These are phyloP conservation scores for Candida methanosorbosa DNA, from an alignment of 805 yeast species.

Conservation along the genomic window DNA sequence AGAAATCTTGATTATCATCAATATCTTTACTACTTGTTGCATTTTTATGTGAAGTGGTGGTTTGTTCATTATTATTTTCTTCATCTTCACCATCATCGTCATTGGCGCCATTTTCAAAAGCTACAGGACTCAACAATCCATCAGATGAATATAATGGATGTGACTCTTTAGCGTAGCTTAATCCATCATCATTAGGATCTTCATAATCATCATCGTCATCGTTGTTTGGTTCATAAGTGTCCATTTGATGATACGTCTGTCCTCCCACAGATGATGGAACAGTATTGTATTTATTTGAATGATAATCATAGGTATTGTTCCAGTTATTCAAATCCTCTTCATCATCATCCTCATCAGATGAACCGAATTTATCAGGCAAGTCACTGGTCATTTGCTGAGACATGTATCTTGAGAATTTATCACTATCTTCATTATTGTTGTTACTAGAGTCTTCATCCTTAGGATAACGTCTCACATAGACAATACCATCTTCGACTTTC, in stretches of 20 bases:
- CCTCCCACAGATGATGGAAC: slow-evolving; percentile 21
- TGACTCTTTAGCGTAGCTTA: slow-evolving; percentile 53
- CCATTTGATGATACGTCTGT: slow-evolving; percentile 26
- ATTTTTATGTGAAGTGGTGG: too few species aligned
- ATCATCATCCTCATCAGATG: slow-evolving; percentile 51
- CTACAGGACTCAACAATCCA: slow-evolving; percentile 18
- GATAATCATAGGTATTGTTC: slow-evolving; percentile 1
- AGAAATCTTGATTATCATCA: not conserved
- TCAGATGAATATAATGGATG: slow-evolving; percentile 53
- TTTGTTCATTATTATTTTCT: not conserved
- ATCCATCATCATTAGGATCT: slow-evolving; percentile 79
- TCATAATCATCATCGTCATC: slow-evolving; percentile 60
- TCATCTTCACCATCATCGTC: not conserved
- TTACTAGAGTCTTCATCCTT: slow-evolving; percentile 18
- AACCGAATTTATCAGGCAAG: slow-evolving; percentile 37
- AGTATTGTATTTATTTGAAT: not conserved
- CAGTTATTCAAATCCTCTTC: slow-evolving; percentile 21
- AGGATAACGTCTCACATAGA: slow-evolving; percentile 10
- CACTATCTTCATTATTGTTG: slow-evolving; percentile 25
- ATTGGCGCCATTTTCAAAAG: slow-evolving; percentile 5
- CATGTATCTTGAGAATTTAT: slow-evolving; percentile 65
- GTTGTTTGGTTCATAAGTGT: slow-evolving; percentile 14
- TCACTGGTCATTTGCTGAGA: slow-evolving; percentile 62
- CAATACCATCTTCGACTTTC: slow-evolving; percentile 10
- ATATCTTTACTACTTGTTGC: too few species aligned